Evolutionary conservation across 2,329 filamentous ascomycete species (phyloP).

Genomic region (Colletotrichum liriopes): DNA sequence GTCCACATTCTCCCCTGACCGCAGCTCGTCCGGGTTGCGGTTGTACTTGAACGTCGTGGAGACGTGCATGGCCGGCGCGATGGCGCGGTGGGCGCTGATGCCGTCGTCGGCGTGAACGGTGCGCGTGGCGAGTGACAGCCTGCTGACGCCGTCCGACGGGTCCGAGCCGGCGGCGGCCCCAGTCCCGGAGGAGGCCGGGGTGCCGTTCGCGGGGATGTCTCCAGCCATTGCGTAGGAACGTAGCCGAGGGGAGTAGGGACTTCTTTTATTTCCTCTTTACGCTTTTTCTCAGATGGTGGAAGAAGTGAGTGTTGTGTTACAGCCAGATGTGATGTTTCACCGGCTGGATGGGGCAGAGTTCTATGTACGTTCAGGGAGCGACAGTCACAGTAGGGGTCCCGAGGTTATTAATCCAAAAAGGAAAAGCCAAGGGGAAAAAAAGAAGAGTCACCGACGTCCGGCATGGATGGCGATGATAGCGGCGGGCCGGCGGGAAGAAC

Average conservation of each 20-base stretch:
- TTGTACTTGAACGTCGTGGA: slow-evolving; percentile 93
- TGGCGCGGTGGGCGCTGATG: slow-evolving; percentile 81
- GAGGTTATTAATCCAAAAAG: slow-evolving; percentile 2
- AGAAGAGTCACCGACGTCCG: slow-evolving; percentile 1
- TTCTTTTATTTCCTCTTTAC: neutral
- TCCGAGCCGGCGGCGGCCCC: slow-evolving; percentile 18
- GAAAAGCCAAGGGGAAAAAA: neutral
- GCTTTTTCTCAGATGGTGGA: neutral
- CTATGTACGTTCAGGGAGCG: neutral
- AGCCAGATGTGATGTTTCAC: neutral
- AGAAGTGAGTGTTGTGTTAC: neutral
- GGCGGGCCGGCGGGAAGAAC: slow-evolving; percentile 4
- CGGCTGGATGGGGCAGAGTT: neutral
- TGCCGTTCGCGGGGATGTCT: slow-evolving; percentile 21
- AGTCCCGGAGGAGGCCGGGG: slow-evolving; percentile 6
- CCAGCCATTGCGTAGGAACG: slow-evolving; percentile 15
- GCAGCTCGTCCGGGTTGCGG: slow-evolving; percentile 77
- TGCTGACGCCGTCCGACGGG: slow-evolving; percentile 45
- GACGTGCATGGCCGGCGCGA: slow-evolving; percentile 91
- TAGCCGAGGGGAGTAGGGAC: neutral
- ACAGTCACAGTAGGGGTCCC: neutral
- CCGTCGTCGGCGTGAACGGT: slow-evolving; percentile 88
- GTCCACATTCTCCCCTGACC: slow-evolving; percentile 65
- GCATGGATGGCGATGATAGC: slow-evolving; percentile 13
- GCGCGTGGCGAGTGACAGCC: slow-evolving; percentile 75